Percentiles rank a stretch among this genome's conserved stretches.
Conservation (phyloP, 306 rosid genomes). For the Cucumis melo region DNA sequence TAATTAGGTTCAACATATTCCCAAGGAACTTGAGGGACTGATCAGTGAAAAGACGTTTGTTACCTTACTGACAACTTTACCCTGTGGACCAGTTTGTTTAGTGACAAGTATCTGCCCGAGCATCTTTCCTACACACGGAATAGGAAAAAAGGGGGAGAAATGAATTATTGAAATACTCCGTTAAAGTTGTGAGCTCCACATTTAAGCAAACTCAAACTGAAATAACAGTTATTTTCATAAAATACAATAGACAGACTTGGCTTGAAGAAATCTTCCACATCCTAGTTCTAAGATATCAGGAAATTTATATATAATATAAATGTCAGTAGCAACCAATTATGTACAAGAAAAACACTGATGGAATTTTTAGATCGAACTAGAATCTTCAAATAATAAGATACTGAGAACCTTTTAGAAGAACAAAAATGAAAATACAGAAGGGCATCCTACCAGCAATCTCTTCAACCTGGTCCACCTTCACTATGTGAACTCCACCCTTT, state of each 20-base stretch:
- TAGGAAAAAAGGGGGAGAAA: background rate
- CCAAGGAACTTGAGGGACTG: background rate
- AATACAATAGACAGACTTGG: background rate
- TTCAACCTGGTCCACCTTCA: conserved; percentile 67
- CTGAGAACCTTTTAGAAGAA: background rate
- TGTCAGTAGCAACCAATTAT: background rate
- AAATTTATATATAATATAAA: background rate
- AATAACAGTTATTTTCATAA: background rate
- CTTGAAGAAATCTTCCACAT: background rate
- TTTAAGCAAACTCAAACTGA: background rate
- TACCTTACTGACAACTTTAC: conserved; percentile 95
- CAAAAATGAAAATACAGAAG: background rate
- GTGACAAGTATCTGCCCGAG: conserved; percentile 96
- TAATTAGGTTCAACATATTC: too few relatives aligned
- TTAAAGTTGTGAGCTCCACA: background rate
- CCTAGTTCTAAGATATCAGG: background rate
- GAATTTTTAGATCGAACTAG: background rate
- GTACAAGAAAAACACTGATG: background rate
- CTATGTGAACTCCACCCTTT: conserved; percentile 95
- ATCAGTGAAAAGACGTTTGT: conserved; percentile 4
- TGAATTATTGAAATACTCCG: background rate
- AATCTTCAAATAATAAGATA: background rate
- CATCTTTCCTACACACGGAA: conserved; percentile 67
- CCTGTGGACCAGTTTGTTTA: conserved; percentile 92
- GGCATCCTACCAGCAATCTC: conserved; percentile 65